A percentile compares a stretch with the other conserved stretches of the same genome.
These are phyloP conservation scores for Cryptosporidium canis DNA, from an alignment of 169 alveolate species.

Conservation along the genomic window DNA sequence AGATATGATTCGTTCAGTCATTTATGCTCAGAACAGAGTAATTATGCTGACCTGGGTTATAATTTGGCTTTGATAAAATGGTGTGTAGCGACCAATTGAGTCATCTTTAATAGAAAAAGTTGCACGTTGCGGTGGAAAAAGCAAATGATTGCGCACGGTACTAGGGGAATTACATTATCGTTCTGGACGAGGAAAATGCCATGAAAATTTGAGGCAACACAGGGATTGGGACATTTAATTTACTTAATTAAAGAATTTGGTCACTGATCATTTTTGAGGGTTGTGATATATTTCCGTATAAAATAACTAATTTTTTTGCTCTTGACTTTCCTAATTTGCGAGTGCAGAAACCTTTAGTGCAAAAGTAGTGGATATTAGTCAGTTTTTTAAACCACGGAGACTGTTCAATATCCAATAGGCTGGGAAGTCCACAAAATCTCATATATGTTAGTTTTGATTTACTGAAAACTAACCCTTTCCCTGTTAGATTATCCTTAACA, in stretches of 20 bases:
- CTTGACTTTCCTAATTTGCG: slow-evolving; percentile 55
- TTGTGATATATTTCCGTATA: slow-evolving; percentile 8
- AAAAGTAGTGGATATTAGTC: slow-evolving; percentile 31
- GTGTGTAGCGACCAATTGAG: no score
- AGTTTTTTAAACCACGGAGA: slow-evolving; percentile 19
- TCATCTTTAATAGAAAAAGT: no score
- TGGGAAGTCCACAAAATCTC: background rate
- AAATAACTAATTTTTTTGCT: slow-evolving; percentile 29
- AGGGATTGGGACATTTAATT: no score
- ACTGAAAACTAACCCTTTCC: background rate
- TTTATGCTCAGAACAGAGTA: no score
- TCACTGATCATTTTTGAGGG: slow-evolving; percentile 31
- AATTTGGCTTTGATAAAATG: no score
- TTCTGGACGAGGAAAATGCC: no score
- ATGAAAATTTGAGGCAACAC: no score
- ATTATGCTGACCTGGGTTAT: no score
- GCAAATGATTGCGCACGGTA: no score
- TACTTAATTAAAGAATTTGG: slow-evolving; percentile 1
- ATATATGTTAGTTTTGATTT: background rate
- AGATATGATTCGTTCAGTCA: no score
- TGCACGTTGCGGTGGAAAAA: no score
- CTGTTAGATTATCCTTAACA: slow-evolving; percentile 4
- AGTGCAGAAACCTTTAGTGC: slow-evolving; percentile 15
- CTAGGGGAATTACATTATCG: no score
- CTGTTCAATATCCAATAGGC: background rate